Evolutionary conservation across 177 flowering plant species (phyloP).

Genomic region (Telopea speciosissima): DNA sequence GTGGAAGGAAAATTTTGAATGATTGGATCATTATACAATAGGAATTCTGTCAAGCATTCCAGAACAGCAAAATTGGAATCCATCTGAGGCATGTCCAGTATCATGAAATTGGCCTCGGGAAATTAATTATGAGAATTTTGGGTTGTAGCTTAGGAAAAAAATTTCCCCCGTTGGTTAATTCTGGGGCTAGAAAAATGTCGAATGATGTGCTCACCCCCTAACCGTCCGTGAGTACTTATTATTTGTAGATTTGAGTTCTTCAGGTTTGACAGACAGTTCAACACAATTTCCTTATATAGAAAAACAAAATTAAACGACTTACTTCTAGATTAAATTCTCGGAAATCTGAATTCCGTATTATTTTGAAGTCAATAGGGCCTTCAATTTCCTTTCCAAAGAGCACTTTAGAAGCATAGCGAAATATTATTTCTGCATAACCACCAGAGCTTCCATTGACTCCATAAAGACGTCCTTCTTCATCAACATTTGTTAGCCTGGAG

Average conservation of each 20-base stretch:
- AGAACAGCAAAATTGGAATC: no score
- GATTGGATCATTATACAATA: no score
- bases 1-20: no score
- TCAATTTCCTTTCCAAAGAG: slow-evolving; percentile 63
- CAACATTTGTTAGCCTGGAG: slow-evolving; percentile 73
- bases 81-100: no score
- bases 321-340: slow-evolving; percentile 76
- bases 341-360: slow-evolving; percentile 75
- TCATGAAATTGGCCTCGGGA: no score
- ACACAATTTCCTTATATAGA: neutral
- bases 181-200: neutral
- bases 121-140: no score
- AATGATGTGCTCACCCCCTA: neutral
- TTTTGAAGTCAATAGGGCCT: slow-evolving; percentile 68
- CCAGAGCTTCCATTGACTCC: slow-evolving; percentile 94
- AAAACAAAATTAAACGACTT: slow-evolving; percentile 19
- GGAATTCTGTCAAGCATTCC: no score
- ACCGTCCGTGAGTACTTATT: neutral
- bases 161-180: neutral
- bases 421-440: slow-evolving; percentile 90
- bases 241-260: neutral
- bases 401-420: slow-evolving; percentile 67
- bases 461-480: slow-evolving; percentile 70
- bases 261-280: neutral
- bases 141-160: no score